Conservation (phyloP, 83 land plant genomes). For the Thuja plicata region DNA sequence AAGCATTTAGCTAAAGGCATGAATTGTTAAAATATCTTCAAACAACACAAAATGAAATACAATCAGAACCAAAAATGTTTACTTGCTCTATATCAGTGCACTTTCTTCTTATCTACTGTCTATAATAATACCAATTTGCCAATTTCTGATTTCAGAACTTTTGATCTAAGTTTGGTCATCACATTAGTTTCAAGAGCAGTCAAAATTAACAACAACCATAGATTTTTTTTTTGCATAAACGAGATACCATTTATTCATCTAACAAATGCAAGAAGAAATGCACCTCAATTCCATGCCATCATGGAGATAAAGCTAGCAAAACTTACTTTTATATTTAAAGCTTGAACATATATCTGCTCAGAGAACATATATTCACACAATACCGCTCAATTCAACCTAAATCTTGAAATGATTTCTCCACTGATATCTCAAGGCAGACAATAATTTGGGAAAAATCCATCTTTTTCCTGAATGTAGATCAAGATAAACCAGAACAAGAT, state of each 20-base stretch:
- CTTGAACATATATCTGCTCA: background rate
- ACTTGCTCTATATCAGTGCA: background rate
- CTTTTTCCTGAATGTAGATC: background rate
- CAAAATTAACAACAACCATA: background rate
- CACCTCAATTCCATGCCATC: background rate
- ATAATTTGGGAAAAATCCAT: background rate
- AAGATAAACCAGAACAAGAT: background rate
- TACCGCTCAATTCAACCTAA: background rate
- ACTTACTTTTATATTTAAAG: background rate
- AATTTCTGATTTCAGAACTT: background rate
- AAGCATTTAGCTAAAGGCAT: background rate
- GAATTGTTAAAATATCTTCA: background rate
- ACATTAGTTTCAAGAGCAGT: background rate
- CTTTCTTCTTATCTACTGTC: background rate
- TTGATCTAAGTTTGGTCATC: background rate
- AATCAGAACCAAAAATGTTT: background rate
- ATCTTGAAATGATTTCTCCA: background rate
- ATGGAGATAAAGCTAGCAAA: background rate
- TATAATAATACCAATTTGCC: background rate
- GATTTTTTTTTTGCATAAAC: background rate
- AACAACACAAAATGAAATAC: background rate
- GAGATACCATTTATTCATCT: background rate
- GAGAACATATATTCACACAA: background rate
- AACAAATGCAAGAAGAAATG: background rate
- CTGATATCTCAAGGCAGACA: background rate